A percentile compares a stretch with the other conserved stretches of the same genome.
Conservation (phyloP, 352 stramenopile genomes). For the Phytophthora fragariae region DNA sequence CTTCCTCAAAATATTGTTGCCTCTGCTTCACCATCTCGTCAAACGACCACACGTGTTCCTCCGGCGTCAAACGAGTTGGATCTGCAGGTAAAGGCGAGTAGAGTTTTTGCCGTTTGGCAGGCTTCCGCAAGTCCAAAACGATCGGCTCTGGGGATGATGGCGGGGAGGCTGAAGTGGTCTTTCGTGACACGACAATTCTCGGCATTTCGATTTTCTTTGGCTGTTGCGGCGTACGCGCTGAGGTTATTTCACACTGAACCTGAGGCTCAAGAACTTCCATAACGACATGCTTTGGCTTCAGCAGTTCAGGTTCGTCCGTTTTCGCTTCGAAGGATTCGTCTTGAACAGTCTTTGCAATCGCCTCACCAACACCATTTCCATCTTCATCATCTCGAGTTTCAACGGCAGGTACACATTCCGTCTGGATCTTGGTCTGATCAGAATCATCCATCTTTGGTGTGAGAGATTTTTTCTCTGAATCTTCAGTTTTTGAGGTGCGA, state of each 20-base stretch:
- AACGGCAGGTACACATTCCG: conserved; percentile 1
- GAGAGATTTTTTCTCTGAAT: conserved; percentile 8
- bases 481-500: conserved; percentile 28
- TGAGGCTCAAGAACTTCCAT: conserved; percentile 27
- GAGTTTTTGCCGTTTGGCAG: conserved; percentile 38
- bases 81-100: conserved; percentile 19
- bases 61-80: conserved; percentile 10
- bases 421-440: not conserved
- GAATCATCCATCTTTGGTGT: not conserved
- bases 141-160: conserved; percentile 15
- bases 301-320: not conserved
- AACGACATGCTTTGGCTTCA: conserved; percentile 26
- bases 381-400: conserved; percentile 10
- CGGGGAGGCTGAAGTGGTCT: conserved; percentile 15
- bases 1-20: conserved; percentile 51
- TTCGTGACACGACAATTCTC: conserved; percentile 9
- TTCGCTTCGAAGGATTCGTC: conserved; percentile 10
- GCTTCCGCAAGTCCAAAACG: conserved; percentile 28
- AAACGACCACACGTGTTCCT: conserved; percentile 50
- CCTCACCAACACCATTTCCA: not conserved
- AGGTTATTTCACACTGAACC: not conserved
- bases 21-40: conserved; percentile 49
- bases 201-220: conserved; percentile 1
- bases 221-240: not conserved
- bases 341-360: not conserved